Percentiles rank a stretch among this genome's conserved stretches.
Evolutionary conservation across 2,329 filamentous ascomycete genomes (phyloP).

Genomic region (Aaosphaeria arxii): DNA sequence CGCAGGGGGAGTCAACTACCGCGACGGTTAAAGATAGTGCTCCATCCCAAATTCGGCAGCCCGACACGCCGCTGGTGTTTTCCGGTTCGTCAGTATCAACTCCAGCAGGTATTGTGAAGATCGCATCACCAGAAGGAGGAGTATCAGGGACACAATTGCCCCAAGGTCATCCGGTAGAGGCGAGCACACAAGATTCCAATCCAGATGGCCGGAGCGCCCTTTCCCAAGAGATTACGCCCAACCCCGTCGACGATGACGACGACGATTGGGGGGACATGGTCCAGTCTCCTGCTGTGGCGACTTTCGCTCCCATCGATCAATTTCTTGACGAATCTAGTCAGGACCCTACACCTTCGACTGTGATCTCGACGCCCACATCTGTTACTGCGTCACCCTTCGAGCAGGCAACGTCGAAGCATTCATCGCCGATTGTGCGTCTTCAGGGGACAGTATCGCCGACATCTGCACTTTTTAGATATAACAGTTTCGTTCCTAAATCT

Average conservation of each 20-base stretch:
- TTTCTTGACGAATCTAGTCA: slow-evolving; percentile 8
- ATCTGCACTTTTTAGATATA: slow-evolving; percentile 26
- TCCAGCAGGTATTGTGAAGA: too few relatives aligned
- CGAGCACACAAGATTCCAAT: too few relatives aligned
- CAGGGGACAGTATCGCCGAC: slow-evolving; percentile 31
- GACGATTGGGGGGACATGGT: slow-evolving; percentile 41
- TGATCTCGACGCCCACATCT: slow-evolving; percentile 10
- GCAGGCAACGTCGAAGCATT: slow-evolving; percentile 16
- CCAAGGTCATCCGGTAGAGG: too few relatives aligned
- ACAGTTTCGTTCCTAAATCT: slow-evolving; percentile 23
- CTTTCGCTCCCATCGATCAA: slow-evolving; percentile 10
- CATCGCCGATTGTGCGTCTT: slow-evolving; percentile 30
- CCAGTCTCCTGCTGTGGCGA: slow-evolving; percentile 29
- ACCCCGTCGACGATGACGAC: slow-evolving; percentile 24
- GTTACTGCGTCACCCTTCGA: slow-evolving; percentile 8
- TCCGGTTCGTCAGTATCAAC: too few relatives aligned
- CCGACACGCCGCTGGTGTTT: too few relatives aligned
- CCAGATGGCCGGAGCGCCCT: not conserved
- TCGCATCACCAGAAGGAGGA: too few relatives aligned
- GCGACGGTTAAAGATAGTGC: too few relatives aligned
- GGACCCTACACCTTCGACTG: slow-evolving; percentile 8
- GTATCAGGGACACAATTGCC: too few relatives aligned
- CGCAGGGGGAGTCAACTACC: too few relatives aligned
- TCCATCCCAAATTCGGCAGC: too few relatives aligned
- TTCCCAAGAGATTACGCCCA: not conserved